Evolutionary conservation across 306 rosid genomes (phyloP).

Genomic region (Acacia confusa): DNA sequence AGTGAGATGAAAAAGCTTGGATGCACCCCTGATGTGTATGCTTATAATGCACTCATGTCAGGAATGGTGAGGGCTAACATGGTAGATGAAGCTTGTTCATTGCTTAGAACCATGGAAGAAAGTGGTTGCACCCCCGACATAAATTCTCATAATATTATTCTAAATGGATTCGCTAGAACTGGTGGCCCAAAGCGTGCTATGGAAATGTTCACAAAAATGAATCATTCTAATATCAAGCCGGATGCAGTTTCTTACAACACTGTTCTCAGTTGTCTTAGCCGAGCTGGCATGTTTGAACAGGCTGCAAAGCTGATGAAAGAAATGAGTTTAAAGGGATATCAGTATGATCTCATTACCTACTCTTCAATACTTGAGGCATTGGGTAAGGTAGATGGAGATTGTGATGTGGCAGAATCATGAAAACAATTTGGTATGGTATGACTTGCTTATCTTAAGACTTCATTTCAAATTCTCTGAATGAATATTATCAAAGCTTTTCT

Average conservation of each 20-base stretch:
- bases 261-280: constrained; percentile 77
- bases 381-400: constrained; percentile 78
- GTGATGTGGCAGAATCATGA: constrained; percentile 28
- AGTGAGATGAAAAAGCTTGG: constrained; percentile 83
- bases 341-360: constrained; percentile 77
- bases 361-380: constrained; percentile 96
- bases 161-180: constrained; percentile 72
- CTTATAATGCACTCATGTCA: constrained; percentile 93
- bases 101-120: constrained; percentile 79
- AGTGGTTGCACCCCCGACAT: constrained; percentile 72
- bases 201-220: constrained; percentile 77
- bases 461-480: background rate
- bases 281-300: constrained; percentile 92
- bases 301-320: constrained; percentile 90
- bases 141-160: constrained; percentile 79
- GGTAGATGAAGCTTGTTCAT: constrained; percentile 72
- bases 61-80: constrained; percentile 83
- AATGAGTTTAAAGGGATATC: constrained; percentile 73
- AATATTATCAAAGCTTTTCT: background rate
- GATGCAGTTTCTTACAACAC: constrained; percentile 91
- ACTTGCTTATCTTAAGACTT: background rate
- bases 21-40: constrained; percentile 77
- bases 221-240: constrained; percentile 57
- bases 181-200: constrained; percentile 79
- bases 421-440: constrained; percentile 9